These are phyloP conservation scores for Acaromyces ingoldii DNA, from an alignment of 1,284 basidiomycete species.

Conservation along the genomic window DNA sequence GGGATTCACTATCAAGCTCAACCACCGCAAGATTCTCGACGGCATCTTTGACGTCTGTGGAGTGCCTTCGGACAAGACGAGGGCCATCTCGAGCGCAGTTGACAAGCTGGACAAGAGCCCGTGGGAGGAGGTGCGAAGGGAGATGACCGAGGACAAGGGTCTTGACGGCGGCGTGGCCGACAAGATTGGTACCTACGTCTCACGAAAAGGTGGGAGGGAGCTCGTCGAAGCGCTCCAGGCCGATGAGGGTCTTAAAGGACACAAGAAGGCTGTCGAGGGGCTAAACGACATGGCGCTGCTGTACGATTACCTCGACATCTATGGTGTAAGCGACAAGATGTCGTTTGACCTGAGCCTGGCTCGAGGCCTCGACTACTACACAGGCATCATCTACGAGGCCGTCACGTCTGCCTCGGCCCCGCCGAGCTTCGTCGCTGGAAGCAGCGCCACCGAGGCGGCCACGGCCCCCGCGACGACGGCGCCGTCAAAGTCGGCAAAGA, in stretches of 20 bases:
- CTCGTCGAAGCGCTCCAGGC: conserved; percentile 70
- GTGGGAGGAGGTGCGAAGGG: conserved; percentile 87
- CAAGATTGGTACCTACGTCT: conserved; percentile 93
- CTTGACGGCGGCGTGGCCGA: conserved; percentile 79
- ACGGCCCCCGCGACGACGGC: conserved; percentile 30
- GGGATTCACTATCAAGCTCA: conserved; percentile 86
- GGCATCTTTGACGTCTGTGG: conserved; percentile 96
- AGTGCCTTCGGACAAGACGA: conserved; percentile 83
- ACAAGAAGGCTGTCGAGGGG: conserved; percentile 71
- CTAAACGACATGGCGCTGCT: conserved; percentile 83
- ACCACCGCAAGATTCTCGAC: conserved; percentile 95
- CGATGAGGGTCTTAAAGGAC: conserved; percentile 66
- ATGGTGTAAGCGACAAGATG: conserved; percentile 67
- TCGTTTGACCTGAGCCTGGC: conserved; percentile 96
- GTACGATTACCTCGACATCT: conserved; percentile 78
- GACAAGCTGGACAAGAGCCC: conserved; percentile 95
- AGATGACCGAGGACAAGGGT: conserved; percentile 95
- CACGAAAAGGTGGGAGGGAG: conserved; percentile 81
- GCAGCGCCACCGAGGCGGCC: conserved; percentile 52
- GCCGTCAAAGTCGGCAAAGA: conserved; percentile 54
- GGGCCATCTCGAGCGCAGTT: conserved; percentile 91
- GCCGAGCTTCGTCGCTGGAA: conserved; percentile 64
- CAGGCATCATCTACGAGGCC: conserved; percentile 97
- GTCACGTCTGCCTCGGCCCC: conserved; percentile 88
- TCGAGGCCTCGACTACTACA: conserved; percentile 96